Percentiles rank a stretch among this genome's conserved stretches.
Evolutionary conservation across 495 filamentous ascomycete genomes (phyloP).

Genomic region (Annulohypoxylon stygium): DNA sequence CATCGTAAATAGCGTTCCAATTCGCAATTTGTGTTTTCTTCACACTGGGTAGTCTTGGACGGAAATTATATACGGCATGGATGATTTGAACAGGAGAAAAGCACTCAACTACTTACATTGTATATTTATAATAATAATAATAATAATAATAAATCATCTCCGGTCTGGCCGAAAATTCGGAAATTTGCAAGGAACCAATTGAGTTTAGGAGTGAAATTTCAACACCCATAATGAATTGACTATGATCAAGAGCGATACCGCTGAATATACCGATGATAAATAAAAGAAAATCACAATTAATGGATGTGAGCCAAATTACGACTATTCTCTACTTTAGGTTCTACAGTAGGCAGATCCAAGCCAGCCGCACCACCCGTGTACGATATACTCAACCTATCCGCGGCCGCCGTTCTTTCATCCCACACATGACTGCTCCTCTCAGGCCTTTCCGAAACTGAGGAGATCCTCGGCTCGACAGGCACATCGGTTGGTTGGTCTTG

Average conservation of each 20-base stretch:
- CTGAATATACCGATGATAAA: not conserved
- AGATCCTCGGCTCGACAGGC: not conserved
- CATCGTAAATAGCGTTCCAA: not conserved
- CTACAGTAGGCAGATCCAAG: conserved; percentile 4
- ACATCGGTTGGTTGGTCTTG: conserved; percentile 45
- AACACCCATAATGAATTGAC: not conserved
- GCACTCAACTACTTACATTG: not conserved
- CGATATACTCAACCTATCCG: conserved; percentile 3
- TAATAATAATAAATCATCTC: not conserved
- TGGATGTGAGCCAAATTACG: conserved; percentile 2
- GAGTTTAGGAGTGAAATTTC: not conserved
- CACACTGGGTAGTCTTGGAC: no score
- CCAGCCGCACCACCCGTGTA: conserved; percentile 6
- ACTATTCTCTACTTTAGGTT: conserved; percentile 12
- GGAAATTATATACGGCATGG: no score
- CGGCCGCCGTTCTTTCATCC: conserved; percentile 5
- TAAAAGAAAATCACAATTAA: not conserved
- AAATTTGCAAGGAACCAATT: no score
- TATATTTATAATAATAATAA: not conserved
- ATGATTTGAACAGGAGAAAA: not conserved
- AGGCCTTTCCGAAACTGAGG: not conserved
- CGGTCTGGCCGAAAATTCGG: not conserved
- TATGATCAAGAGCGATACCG: not conserved
- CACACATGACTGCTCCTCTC: not conserved
- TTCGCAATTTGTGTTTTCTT: not conserved